Evolutionary conservation across 352 stramenopile genomes (phyloP).

Genomic region (Bremia lactucae): DNA sequence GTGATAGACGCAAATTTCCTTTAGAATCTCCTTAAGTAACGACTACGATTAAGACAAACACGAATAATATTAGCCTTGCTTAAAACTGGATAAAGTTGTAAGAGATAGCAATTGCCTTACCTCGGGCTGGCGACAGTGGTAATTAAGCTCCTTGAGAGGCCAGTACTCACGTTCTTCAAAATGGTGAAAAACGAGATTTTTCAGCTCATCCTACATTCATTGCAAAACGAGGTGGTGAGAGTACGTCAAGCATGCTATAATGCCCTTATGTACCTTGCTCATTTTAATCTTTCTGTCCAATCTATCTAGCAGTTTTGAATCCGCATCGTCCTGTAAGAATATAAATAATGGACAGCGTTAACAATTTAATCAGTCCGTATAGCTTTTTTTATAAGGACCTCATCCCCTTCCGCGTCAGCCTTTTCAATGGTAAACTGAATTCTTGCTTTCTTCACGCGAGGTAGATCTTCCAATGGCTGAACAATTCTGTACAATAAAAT

Average conservation of each 20-base stretch:
- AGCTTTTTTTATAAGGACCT: slow-evolving; percentile 25
- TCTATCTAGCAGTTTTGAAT: slow-evolving; percentile 52
- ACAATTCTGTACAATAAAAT: slow-evolving; percentile 35
- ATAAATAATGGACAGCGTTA: background rate
- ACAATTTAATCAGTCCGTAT: background rate
- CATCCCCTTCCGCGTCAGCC: slow-evolving; percentile 45
- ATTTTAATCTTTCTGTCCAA: slow-evolving; percentile 86
- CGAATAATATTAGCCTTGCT: no score
- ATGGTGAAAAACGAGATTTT: slow-evolving; percentile 81
- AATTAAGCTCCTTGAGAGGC: slow-evolving; percentile 84
- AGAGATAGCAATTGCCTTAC: slow-evolving; percentile 17
- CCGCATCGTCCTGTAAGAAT: slow-evolving; percentile 28
- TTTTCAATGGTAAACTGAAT: slow-evolving; percentile 83
- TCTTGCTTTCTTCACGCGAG: slow-evolving; percentile 66
- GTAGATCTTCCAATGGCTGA: slow-evolving; percentile 60
- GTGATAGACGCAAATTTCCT: slow-evolving; percentile 85
- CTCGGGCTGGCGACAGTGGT: slow-evolving; percentile 81
- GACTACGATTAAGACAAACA: no score
- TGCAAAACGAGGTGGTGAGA: no score
- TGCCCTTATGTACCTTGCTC: slow-evolving; percentile 77
- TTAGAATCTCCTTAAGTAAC: slow-evolving; percentile 82
- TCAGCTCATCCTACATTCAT: slow-evolving; percentile 61
- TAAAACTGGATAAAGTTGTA: no score
- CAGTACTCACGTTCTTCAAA: slow-evolving; percentile 83
- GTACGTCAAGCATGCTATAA: no score